Conservation (phyloP, 2,329 filamentous ascomycete species). For the Karstenula rhodostoma region DNA sequence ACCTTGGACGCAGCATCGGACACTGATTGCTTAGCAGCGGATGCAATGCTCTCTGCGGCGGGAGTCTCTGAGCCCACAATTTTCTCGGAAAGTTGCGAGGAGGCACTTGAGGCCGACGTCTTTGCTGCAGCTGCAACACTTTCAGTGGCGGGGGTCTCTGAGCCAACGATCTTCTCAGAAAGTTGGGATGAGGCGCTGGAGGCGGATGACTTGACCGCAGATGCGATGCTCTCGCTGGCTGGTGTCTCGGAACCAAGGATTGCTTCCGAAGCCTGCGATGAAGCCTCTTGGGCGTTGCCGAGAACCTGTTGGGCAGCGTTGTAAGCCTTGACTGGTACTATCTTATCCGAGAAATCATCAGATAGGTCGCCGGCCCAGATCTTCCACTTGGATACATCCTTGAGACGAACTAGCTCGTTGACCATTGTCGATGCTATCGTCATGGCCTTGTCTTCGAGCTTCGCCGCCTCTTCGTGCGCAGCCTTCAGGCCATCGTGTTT, state of each 20-base stretch:
- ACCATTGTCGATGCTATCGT: conserved; percentile 78
- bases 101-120: conserved; percentile 24
- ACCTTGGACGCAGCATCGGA: conserved; percentile 35
- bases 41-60: conserved; percentile 25
- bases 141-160: conserved; percentile 28
- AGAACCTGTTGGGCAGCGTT: conserved; percentile 55
- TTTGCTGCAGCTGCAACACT: conserved; percentile 30
- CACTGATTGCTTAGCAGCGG: conserved; percentile 19
- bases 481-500: conserved; percentile 74
- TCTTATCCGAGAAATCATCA: conserved; percentile 79
- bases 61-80: conserved; percentile 22
- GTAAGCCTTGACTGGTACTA: conserved; percentile 64
- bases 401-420: conserved; percentile 79
- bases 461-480: conserved; percentile 72
- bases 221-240: conserved; percentile 44
- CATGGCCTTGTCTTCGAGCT: conserved; percentile 83
- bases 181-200: conserved; percentile 44
- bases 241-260: conserved; percentile 44
- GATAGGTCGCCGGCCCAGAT: conserved; percentile 75
- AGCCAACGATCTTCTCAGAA: conserved; percentile 34
- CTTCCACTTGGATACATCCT: conserved; percentile 87
- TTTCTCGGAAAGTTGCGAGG: conserved; percentile 36
- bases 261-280: conserved; percentile 48
- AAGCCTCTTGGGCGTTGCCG: conserved; percentile 47
- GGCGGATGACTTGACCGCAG: conserved; percentile 47